Evolutionary conservation across 768 basidiomycete genomes (phyloP).

Genomic region (Serendipita indica): DNA sequence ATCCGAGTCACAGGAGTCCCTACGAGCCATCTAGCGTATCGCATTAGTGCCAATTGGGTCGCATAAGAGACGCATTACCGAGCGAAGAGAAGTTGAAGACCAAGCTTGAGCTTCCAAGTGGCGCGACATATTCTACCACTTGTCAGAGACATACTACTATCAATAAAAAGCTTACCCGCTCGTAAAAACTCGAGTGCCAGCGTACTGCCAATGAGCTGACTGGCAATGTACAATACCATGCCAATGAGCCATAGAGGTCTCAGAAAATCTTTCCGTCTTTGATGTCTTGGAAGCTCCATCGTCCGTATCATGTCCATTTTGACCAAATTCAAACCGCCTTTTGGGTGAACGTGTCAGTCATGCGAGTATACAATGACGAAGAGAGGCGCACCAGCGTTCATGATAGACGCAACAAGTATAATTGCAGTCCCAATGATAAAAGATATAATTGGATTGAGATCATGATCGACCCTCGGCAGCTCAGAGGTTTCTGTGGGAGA

Average conservation of each 20-base stretch:
- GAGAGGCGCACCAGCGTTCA: slow-evolving; percentile 47
- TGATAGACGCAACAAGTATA: slow-evolving; percentile 65
- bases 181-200: slow-evolving; percentile 80
- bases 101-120: slow-evolving; percentile 81
- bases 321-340: slow-evolving; percentile 73
- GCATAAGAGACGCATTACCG: slow-evolving; percentile 17
- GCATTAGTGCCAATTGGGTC: neutral
- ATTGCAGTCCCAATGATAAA: slow-evolving; percentile 82
- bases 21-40: slow-evolving; percentile 46
- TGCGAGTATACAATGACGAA: neutral
- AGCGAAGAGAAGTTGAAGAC: slow-evolving; percentile 96
- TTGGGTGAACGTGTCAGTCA: slow-evolving; percentile 17
- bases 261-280: slow-evolving; percentile 60
- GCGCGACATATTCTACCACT: slow-evolving; percentile 78
- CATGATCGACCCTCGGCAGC: neutral
- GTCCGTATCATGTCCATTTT: slow-evolving; percentile 85
- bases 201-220: slow-evolving; percentile 77
- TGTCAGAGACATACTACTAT: slow-evolving; percentile 14
- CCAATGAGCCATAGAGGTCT: slow-evolving; percentile 83
- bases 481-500: neutral
- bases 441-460: slow-evolving; percentile 39
- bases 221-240: slow-evolving; percentile 86
- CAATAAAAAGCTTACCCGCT: slow-evolving; percentile 41
- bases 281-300: slow-evolving; percentile 57
- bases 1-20: slow-evolving; percentile 71